These are phyloP conservation scores for Alternaria alternata DNA, from an alignment of 2,329 filamentous ascomycete species.

Conservation along the genomic window DNA sequence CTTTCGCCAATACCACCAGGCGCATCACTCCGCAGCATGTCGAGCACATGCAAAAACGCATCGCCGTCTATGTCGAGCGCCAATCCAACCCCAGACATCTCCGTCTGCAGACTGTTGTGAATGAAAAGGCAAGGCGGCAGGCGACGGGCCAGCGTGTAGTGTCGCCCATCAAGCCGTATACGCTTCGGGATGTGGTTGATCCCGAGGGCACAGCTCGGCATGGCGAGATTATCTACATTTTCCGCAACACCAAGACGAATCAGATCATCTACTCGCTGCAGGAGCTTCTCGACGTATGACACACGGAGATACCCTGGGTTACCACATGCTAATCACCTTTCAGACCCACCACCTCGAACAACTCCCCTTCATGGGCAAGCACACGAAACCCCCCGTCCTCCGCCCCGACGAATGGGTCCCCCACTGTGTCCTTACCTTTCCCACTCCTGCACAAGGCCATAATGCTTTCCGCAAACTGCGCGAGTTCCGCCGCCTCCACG, in stretches of 20 bases:
- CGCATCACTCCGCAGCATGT: slow-evolving; percentile 9
- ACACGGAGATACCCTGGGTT: neutral
- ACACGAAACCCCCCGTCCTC: slow-evolving; percentile 64
- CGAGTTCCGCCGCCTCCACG: slow-evolving; percentile 58
- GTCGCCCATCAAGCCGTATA: slow-evolving; percentile 33
- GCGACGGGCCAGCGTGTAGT: slow-evolving; percentile 24
- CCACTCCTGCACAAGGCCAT: slow-evolving; percentile 58
- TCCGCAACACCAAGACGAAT: slow-evolving; percentile 68
- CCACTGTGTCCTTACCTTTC: slow-evolving; percentile 66
- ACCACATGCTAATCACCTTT: neutral
- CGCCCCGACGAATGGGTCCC: slow-evolving; percentile 71
- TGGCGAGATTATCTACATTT: slow-evolving; percentile 69
- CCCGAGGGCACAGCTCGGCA: slow-evolving; percentile 45
- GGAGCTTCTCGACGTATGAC: slow-evolving; percentile 62
- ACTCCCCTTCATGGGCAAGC: slow-evolving; percentile 70
- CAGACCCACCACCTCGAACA: slow-evolving; percentile 64
- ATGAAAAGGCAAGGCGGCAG: slow-evolving; percentile 33
- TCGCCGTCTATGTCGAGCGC: slow-evolving; percentile 33
- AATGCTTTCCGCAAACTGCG: slow-evolving; percentile 57
- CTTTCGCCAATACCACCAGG: slow-evolving; percentile 19
- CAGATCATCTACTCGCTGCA: slow-evolving; percentile 71
- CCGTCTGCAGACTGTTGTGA: slow-evolving; percentile 34
- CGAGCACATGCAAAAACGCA: slow-evolving; percentile 6
- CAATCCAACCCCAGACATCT: slow-evolving; percentile 38
- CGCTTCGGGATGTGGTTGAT: slow-evolving; percentile 54